These are phyloP conservation scores for Phytopythium vexans DNA, from an alignment of 352 stramenopile species.

Conservation along the genomic window DNA sequence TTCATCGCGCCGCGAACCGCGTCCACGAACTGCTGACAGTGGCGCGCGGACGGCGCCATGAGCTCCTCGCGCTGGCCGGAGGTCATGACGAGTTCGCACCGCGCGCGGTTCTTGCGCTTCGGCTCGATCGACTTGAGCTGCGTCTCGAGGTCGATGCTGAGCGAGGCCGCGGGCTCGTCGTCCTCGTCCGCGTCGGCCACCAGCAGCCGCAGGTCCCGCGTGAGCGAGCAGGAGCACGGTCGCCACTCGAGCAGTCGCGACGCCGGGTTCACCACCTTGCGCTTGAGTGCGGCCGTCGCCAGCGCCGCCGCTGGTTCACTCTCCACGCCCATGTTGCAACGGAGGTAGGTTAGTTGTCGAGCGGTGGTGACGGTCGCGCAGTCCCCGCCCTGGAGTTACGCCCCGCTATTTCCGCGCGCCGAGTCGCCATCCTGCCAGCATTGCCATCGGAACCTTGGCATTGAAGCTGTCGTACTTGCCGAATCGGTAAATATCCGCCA, in stretches of 20 bases:
- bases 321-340: neutral
- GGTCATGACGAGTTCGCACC: constrained; percentile 37
- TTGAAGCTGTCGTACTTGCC: too few relatives aligned
- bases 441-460: too few relatives aligned
- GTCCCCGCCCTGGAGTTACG: too few relatives aligned
- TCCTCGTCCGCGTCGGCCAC: constrained; percentile 23
- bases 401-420: too few relatives aligned
- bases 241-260: constrained; percentile 71
- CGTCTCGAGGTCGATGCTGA: constrained; percentile 41
- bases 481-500: too few relatives aligned
- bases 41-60: constrained; percentile 64
- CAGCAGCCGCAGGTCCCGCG: constrained; percentile 24
- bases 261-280: constrained; percentile 52
- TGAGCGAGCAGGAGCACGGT: constrained; percentile 43
- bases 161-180: constrained; percentile 1
- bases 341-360: too few relatives aligned
- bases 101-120: constrained; percentile 57
- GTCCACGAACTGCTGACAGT: constrained; percentile 62
- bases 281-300: constrained; percentile 38
- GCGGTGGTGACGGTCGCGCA: too few relatives aligned
- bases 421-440: too few relatives aligned
- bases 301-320: neutral
- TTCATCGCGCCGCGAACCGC: constrained; percentile 38
- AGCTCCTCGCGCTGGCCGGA: constrained; percentile 40
- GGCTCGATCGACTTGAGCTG: constrained; percentile 42